A percentile compares a stretch with the other conserved stretches of the same genome.
These are phyloP conservation scores for Leishmania gerbilli DNA, from an alignment of 208 protist species.

Conservation along the genomic window DNA sequence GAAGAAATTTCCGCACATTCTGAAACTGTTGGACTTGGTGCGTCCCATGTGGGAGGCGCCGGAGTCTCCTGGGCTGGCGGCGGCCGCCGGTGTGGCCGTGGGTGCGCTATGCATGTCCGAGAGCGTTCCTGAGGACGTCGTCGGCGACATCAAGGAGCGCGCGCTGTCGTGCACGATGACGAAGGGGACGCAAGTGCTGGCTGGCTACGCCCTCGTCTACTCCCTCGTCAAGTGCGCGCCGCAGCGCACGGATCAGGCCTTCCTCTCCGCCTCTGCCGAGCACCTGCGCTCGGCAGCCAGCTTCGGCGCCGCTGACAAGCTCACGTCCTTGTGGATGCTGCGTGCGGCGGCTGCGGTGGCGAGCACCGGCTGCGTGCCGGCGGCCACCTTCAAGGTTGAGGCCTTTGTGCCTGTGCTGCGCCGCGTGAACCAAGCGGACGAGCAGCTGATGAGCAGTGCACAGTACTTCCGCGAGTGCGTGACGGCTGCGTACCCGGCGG, in stretches of 20 bases:
- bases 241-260: constrained; percentile 62
- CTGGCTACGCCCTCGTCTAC: constrained; percentile 80
- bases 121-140: constrained; percentile 64
- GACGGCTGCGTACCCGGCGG: constrained; percentile 43
- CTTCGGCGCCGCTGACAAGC: constrained; percentile 68
- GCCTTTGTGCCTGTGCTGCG: constrained; percentile 71
- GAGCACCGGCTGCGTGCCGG: constrained; percentile 47
- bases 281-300: constrained; percentile 53
- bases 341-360: constrained; percentile 80
- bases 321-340: constrained; percentile 82
- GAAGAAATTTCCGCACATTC: constrained; percentile 77
- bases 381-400: constrained; percentile 50
- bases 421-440: constrained; percentile 61
- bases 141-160: constrained; percentile 75
- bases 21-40: constrained; percentile 72
- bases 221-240: constrained; percentile 60
- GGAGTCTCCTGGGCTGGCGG: constrained; percentile 70
- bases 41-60: constrained; percentile 73
- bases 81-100: constrained; percentile 73
- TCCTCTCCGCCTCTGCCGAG: constrained; percentile 63
- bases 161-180: constrained; percentile 59
- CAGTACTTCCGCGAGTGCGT: constrained; percentile 82
- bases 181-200: constrained; percentile 64
- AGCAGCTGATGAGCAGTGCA: constrained; percentile 81
- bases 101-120: constrained; percentile 84